Evolutionary conservation across 176 grass and related monocot genomes (phyloP).

Genomic region (Pontederia paniculata): DNA sequence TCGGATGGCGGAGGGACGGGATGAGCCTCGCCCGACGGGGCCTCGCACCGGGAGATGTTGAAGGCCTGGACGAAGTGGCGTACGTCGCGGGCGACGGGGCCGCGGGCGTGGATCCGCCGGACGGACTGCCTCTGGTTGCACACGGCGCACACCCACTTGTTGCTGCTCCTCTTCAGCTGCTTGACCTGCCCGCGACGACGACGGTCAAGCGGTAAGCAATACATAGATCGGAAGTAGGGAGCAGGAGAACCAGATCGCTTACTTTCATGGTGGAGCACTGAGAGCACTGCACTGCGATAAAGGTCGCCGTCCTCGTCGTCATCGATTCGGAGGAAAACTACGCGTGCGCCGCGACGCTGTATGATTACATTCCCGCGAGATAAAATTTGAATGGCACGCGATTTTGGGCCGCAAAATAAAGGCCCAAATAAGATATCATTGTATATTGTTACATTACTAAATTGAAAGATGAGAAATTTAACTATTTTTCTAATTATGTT

Average conservation of each 20-base stretch:
- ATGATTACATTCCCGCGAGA: too few species aligned
- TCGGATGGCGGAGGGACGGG: conserved; percentile 9
- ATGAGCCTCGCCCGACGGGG: conserved; percentile 11
- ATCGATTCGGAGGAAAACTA: too few species aligned
- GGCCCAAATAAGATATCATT: too few species aligned
- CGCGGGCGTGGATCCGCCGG: conserved; percentile 41
- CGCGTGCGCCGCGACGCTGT: too few species aligned
- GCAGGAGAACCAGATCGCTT: background rate
- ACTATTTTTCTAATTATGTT: too few species aligned
- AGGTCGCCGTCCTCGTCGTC: conserved; percentile 28
- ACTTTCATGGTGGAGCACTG: conserved; percentile 79
- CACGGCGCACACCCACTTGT: conserved; percentile 77
- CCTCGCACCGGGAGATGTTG: conserved; percentile 46
- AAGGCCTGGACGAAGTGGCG: conserved; percentile 72
- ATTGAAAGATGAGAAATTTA: too few species aligned
- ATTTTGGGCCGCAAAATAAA: too few species aligned
- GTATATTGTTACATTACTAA: too few species aligned
- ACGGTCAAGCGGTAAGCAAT: background rate
- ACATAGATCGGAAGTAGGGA: background rate
- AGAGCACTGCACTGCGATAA: conserved; percentile 72
- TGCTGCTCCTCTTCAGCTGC: conserved; percentile 71
- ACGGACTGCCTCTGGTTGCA: conserved; percentile 82
- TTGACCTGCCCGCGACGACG: conserved; percentile 44
- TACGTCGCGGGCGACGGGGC: conserved; percentile 47
- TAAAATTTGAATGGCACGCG: too few species aligned